A percentile compares a stretch with the other conserved stretches of the same genome.
Evolutionary conservation across 106 monocot species (phyloP).

Genomic region (Acorus gramineus): DNA sequence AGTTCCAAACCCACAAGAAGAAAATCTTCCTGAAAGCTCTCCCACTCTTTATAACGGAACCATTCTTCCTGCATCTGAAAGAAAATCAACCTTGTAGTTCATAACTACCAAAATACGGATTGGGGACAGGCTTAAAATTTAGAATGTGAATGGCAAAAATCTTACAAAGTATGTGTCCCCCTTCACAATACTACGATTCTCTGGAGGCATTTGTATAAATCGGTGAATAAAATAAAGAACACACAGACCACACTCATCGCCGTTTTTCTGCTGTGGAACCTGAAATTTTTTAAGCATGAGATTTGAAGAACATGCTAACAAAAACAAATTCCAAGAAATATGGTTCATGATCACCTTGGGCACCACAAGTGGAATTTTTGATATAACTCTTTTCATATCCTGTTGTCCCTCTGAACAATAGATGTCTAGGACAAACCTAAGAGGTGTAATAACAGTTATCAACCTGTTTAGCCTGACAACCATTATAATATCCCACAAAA

Average conservation of each 20-base stretch:
- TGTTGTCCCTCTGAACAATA: constrained; percentile 28
- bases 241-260: constrained; percentile 65
- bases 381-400: constrained; percentile 24
- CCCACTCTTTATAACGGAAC: too few species aligned
- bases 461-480: not conserved
- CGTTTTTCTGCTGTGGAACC: constrained; percentile 73
- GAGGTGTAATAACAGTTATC: not conserved
- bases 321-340: not conserved
- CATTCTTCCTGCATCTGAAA: too few species aligned
- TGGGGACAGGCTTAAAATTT: too few species aligned
- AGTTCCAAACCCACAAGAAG: too few species aligned
- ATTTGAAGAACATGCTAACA: not conserved
- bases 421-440: constrained; percentile 48
- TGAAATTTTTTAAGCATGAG: constrained; percentile 10
- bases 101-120: too few species aligned
- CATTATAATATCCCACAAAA: not conserved
- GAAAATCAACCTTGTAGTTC: too few species aligned
- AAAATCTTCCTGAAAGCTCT: too few species aligned
- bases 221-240: constrained; percentile 57
- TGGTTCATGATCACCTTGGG: constrained; percentile 33
- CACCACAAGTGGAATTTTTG: constrained; percentile 43
- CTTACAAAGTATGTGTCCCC: constrained; percentile 41
- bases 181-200: constrained; percentile 15
- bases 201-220: constrained; percentile 49
- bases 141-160: not conserved